These are phyloP conservation scores for Brettanomyces naardenensis DNA, from an alignment of 805 yeast species.

Conservation along the genomic window DNA sequence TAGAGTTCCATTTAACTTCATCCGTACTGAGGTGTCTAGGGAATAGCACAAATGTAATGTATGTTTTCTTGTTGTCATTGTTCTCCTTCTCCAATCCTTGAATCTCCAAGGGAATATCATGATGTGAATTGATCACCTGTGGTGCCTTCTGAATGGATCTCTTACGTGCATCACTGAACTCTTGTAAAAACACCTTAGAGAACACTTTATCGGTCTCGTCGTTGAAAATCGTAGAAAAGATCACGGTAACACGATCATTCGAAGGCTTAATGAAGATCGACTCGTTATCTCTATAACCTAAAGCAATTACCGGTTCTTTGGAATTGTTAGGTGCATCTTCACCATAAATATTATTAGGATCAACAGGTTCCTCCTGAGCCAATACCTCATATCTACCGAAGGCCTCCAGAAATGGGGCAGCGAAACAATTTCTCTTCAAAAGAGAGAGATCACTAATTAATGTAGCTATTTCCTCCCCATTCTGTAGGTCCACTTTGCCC, in stretches of 20 bases:
- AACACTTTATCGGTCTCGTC: constrained; percentile 94
- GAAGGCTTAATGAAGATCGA: constrained; percentile 85
- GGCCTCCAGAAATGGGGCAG: constrained; percentile 88
- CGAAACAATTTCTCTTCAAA: constrained; percentile 79
- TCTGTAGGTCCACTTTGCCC: constrained; percentile 16
- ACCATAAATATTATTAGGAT: constrained; percentile 34
- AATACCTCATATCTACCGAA: constrained; percentile 71
- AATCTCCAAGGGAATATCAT: constrained; percentile 89
- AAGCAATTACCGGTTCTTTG: constrained; percentile 52
- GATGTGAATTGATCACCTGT: constrained; percentile 85
- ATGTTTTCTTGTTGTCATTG: constrained; percentile 30
- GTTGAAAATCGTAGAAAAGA: constrained; percentile 87
- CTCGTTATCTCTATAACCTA: constrained; percentile 90
- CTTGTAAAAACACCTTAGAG: constrained; percentile 85
- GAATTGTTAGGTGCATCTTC: constrained; percentile 28
- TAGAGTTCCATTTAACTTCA: constrained; percentile 69
- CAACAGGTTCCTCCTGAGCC: constrained; percentile 32
- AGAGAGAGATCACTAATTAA: constrained; percentile 61
- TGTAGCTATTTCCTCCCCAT: constrained; percentile 39
- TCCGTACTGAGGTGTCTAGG: constrained; percentile 67
- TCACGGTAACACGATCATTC: constrained; percentile 93
- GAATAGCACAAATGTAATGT: constrained; percentile 66
- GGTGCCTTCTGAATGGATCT: constrained; percentile 97
- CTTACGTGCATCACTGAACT: constrained; percentile 92
- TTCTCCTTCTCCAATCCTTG: constrained; percentile 33